Percentiles rank a stretch among this genome's conserved stretches.
phyloP scores from a whole-genome alignment of 2,329 filamentous ascomycete genomes.

The Calonectria honghensis region DNA sequence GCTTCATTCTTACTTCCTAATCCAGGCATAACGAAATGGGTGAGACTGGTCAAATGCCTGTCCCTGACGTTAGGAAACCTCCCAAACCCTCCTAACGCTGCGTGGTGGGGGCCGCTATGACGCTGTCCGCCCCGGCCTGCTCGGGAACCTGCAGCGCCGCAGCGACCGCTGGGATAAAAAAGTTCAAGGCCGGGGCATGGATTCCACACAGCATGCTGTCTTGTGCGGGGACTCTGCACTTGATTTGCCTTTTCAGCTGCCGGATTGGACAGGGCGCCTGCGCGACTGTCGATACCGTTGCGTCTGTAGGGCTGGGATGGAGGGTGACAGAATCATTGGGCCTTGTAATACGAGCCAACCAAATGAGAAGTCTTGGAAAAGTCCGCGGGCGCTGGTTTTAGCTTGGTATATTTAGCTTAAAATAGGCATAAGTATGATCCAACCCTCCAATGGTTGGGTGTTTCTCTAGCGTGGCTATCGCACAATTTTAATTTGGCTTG shows the following conservation, averaged over 20 bases:
- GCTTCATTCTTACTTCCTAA: slow-evolving; percentile 24
- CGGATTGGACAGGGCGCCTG: slow-evolving; percentile 20
- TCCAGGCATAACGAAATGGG: slow-evolving; percentile 20
- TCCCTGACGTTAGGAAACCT: background rate
- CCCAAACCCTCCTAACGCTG: slow-evolving; percentile 26
- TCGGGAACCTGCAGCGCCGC: slow-evolving; percentile 18
- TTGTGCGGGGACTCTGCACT: slow-evolving; percentile 25
- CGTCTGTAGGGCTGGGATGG: slow-evolving; percentile 36
- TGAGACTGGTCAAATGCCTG: background rate
- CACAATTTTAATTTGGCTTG: background rate
- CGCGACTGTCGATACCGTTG: slow-evolving; percentile 1
- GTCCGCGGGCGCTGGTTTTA: background rate
- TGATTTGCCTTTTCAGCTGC: background rate
- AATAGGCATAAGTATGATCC: slow-evolving; percentile 14
- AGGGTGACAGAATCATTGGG: slow-evolving; percentile 23
- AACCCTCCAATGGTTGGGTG: background rate
- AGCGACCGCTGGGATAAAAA: background rate
- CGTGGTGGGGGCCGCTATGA: slow-evolving; percentile 38
- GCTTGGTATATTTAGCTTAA: slow-evolving; percentile 13
- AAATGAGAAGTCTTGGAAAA: background rate
- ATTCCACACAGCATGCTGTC: slow-evolving; percentile 18
- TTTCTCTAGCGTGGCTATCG: background rate
- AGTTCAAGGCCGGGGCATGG: slow-evolving; percentile 5
- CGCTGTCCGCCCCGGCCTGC: slow-evolving; percentile 16
- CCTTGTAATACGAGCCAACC: slow-evolving; percentile 19